A percentile compares a stretch with the other conserved stretches of the same genome.
These are phyloP conservation scores for Mycena albidolilacea DNA, from an alignment of 768 basidiomycete genomes.

Conservation along the genomic window DNA sequence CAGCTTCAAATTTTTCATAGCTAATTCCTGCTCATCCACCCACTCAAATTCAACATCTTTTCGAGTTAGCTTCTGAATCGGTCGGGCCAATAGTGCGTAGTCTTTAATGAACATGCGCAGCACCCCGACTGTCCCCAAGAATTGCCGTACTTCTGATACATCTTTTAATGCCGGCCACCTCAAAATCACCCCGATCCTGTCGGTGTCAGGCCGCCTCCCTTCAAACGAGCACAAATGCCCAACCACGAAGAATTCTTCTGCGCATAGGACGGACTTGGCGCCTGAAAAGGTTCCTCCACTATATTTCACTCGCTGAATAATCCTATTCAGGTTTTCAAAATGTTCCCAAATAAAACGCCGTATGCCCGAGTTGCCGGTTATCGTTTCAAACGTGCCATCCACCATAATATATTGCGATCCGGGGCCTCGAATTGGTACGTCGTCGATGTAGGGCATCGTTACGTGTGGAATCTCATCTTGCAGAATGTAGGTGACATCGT, in stretches of 20 bases:
- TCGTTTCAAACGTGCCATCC: slow-evolving; percentile 42
- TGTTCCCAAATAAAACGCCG: slow-evolving; percentile 38
- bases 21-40: slow-evolving; percentile 44
- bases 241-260: slow-evolving; percentile 51
- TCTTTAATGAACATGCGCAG: too few relatives aligned
- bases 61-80: slow-evolving; percentile 31
- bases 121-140: too few relatives aligned
- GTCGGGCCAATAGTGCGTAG: too few relatives aligned
- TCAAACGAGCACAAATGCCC: slow-evolving; percentile 55
- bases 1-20: slow-evolving; percentile 43
- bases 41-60: slow-evolving; percentile 46
- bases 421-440: slow-evolving; percentile 47
- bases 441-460: slow-evolving; percentile 48
- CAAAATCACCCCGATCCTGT: slow-evolving; percentile 37
- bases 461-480: slow-evolving; percentile 48
- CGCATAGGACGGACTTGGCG: neutral
- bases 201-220: slow-evolving; percentile 38
- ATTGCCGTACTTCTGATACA: too few relatives aligned
- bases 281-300: slow-evolving; percentile 41
- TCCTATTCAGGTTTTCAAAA: too few relatives aligned
- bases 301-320: slow-evolving; percentile 28
- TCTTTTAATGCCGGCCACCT: too few relatives aligned
- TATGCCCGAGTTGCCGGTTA: slow-evolving; percentile 40
- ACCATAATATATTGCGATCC: too few relatives aligned
- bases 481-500: slow-evolving; percentile 45